These are phyloP conservation scores for Quercus tomentella DNA, from an alignment of 331 rosid genomes.

Conservation along the genomic window DNA sequence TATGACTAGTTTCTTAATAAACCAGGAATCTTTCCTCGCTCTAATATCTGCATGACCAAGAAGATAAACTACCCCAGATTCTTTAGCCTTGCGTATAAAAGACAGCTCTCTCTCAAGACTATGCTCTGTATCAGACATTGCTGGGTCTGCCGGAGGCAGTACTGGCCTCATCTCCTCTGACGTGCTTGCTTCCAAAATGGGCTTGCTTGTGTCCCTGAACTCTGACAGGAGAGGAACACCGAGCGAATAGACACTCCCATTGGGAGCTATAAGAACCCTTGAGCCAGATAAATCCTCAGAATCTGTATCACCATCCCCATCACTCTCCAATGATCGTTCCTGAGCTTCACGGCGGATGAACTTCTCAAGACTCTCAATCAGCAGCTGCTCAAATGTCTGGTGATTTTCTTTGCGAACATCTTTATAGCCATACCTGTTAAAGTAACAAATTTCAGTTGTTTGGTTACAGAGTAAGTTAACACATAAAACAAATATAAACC, in stretches of 20 bases:
- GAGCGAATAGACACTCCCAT: slow-evolving; percentile 92
- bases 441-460: slow-evolving; percentile 8
- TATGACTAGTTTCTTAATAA: slow-evolving; percentile 81
- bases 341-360: slow-evolving; percentile 98
- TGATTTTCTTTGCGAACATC: slow-evolving; percentile 97
- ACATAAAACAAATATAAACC: too few relatives aligned
- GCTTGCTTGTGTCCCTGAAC: slow-evolving; percentile 25
- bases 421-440: slow-evolving; percentile 89
- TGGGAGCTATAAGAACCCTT: slow-evolving; percentile 83
- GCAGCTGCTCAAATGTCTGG: slow-evolving; percentile 87
- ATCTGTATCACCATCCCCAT: slow-evolving; percentile 74
- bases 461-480: background rate
- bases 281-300: slow-evolving; percentile 48
- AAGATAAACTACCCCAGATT: slow-evolving; percentile 94
- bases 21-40: slow-evolving; percentile 98
- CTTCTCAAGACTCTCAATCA: slow-evolving; percentile 96
- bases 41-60: slow-evolving; percentile 95
- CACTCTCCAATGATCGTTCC: slow-evolving; percentile 89
- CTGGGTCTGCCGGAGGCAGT: slow-evolving; percentile 31
- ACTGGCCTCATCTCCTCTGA: slow-evolving; percentile 45
- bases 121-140: slow-evolving; percentile 71
- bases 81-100: slow-evolving; percentile 88
- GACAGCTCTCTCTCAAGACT: slow-evolving; percentile 87
- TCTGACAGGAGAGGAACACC: slow-evolving; percentile 86
- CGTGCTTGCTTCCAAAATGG: slow-evolving; percentile 63